These are phyloP conservation scores for Euphrasia arctica DNA, from an alignment of 305 asterid genomes.

Conservation along the genomic window DNA sequence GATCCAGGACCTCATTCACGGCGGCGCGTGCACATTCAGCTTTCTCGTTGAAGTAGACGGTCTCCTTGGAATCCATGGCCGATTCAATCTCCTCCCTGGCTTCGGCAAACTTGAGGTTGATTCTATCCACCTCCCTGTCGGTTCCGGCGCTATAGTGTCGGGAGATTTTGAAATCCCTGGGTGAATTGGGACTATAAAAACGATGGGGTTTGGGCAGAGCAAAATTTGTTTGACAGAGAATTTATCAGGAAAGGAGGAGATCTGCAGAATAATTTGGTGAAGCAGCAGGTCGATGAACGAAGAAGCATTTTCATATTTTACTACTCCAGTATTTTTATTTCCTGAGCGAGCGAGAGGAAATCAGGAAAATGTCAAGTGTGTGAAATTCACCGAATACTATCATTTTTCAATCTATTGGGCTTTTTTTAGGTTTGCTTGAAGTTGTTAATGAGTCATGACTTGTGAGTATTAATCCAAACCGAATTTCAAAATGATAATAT, in stretches of 20 bases:
- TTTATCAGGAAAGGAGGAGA: constrained; percentile 28
- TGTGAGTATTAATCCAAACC: no score
- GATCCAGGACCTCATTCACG: constrained; percentile 62
- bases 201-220: constrained; percentile 25
- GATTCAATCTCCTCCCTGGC: constrained; percentile 97
- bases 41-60: constrained; percentile 90
- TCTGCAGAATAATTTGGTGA: constrained; percentile 38
- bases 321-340: no score
- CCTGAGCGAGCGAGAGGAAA: no score
- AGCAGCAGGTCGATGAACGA: constrained; percentile 37
- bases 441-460: no score
- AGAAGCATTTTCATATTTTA: constrained; percentile 41
- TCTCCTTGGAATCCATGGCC: constrained; percentile 93
- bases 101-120: constrained; percentile 90
- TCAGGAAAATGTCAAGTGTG: no score
- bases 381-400: no score
- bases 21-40: constrained; percentile 95
- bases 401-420: no score
- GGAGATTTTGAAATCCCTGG: constrained; percentile 28
- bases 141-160: constrained; percentile 48
- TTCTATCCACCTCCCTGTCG: constrained; percentile 68
- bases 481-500: no score
- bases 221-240: constrained; percentile 23
- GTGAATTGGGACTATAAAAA: constrained; percentile 31
- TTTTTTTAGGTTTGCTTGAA: no score